Evolutionary conservation across 495 filamentous ascomycete genomes (phyloP).

Genomic region (Echria macrotheca): DNA sequence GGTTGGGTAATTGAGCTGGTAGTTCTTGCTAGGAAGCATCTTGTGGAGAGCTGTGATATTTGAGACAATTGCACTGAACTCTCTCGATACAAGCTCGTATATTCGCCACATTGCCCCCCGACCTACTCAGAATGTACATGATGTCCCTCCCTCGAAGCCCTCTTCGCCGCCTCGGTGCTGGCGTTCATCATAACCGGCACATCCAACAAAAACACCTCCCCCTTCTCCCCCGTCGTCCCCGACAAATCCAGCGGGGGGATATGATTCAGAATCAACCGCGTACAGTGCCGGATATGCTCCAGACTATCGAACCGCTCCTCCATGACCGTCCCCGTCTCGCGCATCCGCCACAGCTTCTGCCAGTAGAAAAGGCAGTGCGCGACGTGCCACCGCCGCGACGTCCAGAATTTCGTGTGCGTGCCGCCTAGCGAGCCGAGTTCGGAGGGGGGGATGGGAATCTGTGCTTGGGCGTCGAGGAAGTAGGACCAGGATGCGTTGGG

Average conservation of each 20-base stretch:
- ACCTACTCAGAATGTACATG: too few species aligned
- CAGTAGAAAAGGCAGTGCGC: slow-evolving; percentile 18
- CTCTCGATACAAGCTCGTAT: too few species aligned
- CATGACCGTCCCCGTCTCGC: slow-evolving; percentile 7
- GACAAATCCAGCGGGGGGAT: neutral
- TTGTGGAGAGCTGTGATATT: too few species aligned
- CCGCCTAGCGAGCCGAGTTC: neutral
- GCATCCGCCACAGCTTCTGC: slow-evolving; percentile 13
- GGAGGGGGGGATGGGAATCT: neutral
- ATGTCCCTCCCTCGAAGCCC: neutral
- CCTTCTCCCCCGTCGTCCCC: too few species aligned
- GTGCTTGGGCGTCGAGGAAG: slow-evolving; percentile 5
- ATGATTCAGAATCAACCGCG: slow-evolving; percentile 10
- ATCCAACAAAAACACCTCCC: slow-evolving; percentile 9
- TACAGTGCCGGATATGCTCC: slow-evolving; percentile 10
- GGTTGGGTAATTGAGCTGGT: too few species aligned
- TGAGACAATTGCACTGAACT: too few species aligned
- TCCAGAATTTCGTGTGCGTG: slow-evolving; percentile 5
- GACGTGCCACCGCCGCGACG: slow-evolving; percentile 10
- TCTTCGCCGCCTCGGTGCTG: neutral
- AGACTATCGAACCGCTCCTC: slow-evolving; percentile 15
- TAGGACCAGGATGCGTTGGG: slow-evolving; percentile 2
- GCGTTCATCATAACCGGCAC: slow-evolving; percentile 14
- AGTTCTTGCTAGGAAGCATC: too few species aligned
- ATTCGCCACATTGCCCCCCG: too few species aligned